Conservation (phyloP, 495 filamentous ascomycete species). For the Podospora didyma region DNA sequence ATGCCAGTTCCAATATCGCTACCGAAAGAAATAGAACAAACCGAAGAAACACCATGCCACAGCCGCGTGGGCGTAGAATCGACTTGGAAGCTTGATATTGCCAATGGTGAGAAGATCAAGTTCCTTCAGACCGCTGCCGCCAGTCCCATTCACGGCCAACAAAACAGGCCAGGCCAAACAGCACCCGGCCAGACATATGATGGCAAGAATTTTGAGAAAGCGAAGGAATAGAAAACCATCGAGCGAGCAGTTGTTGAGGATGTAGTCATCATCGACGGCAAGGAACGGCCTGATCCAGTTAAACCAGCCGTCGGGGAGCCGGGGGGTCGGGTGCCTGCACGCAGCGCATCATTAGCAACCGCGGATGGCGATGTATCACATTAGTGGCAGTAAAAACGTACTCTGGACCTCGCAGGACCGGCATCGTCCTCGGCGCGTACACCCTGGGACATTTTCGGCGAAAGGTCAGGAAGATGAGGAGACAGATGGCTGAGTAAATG, state of each 20-base stretch:
- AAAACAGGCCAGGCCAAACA: slow-evolving; percentile 72
- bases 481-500: slow-evolving; percentile 33
- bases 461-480: slow-evolving; percentile 25
- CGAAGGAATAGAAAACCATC: slow-evolving; percentile 78
- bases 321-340: slow-evolving; percentile 58
- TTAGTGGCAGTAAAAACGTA: slow-evolving; percentile 13
- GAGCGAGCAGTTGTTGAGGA: slow-evolving; percentile 63
- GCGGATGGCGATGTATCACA: neutral
- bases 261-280: slow-evolving; percentile 56
- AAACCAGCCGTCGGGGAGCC: slow-evolving; percentile 62
- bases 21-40: slow-evolving; percentile 14
- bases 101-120: slow-evolving; percentile 65
- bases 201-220: slow-evolving; percentile 66
- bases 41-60: slow-evolving; percentile 63
- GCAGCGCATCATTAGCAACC: slow-evolving; percentile 13
- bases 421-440: slow-evolving; percentile 29
- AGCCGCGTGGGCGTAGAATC: slow-evolving; percentile 61
- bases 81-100: slow-evolving; percentile 50
- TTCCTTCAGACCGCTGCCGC: slow-evolving; percentile 53
- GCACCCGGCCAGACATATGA: slow-evolving; percentile 69
- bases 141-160: slow-evolving; percentile 74
- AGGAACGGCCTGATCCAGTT: slow-evolving; percentile 63
- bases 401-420: slow-evolving; percentile 25
- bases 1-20: neutral
- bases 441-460: slow-evolving; percentile 29